phyloP scores from a whole-genome alignment of 306 rosid genomes.

The Citrullus colocynthis region DNA sequence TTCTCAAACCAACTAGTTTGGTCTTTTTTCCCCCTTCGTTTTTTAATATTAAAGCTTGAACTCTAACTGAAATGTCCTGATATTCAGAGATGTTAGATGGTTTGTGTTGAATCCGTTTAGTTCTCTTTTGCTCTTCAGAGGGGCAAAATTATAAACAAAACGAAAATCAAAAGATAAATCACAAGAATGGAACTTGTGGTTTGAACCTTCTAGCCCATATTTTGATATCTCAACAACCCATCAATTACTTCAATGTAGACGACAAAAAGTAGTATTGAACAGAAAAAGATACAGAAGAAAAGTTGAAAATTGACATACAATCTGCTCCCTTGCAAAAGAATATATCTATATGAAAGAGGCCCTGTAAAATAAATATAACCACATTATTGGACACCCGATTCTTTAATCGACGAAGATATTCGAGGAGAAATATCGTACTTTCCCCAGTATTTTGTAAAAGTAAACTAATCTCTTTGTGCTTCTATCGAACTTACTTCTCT shows the following conservation, averaged over 20 bases:
- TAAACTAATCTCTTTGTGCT: conserved; percentile 40
- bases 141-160: background rate
- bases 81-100: background rate
- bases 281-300: conserved; percentile 2
- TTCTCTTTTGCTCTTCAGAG: background rate
- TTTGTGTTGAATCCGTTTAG: background rate
- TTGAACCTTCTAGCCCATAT: background rate
- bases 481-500: conserved; percentile 34
- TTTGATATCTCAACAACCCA: conserved; percentile 1
- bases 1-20: background rate
- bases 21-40: background rate
- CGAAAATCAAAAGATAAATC: background rate
- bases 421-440: conserved; percentile 5
- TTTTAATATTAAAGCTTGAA: background rate
- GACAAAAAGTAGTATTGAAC: conserved; percentile 7
- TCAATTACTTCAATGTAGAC: background rate
- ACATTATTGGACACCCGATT: conserved; percentile 46
- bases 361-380: conserved; percentile 38
- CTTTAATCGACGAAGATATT: conserved; percentile 25
- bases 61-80: background rate
- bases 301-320: conserved; percentile 20
- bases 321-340: conserved; percentile 40
- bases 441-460: conserved; percentile 11
- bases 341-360: conserved; percentile 30
- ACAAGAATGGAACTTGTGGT: background rate